Base-by-base conservation (phyloP, 345 rosid species). In the Kandelia obovata region DNA sequence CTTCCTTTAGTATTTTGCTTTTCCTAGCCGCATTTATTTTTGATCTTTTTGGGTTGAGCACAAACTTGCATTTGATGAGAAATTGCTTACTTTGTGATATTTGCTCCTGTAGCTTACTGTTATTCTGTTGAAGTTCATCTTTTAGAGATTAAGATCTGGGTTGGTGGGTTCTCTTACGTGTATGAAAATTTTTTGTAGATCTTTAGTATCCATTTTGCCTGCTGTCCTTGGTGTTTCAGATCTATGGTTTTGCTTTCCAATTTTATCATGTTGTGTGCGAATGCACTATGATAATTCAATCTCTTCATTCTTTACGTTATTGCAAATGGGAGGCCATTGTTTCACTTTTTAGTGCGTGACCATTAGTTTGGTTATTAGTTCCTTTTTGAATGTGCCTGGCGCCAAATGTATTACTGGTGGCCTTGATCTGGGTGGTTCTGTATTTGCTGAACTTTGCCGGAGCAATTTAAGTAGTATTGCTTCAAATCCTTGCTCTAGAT, bases 161-260 rank as follows among this genome's bases (percentile, higher is more conserved):
- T 19, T 43, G 11, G 47, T 78, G 81, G 75, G 79, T 23, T 75
- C 60, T 66, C 46, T 53, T 64, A 49, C 30, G 7, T 65, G 55
- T 67, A 26, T 67, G 52, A 47, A 47, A 53, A 43, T 49, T 72
- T 73, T 56, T 55, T 56, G 73, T 77, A 76, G 78, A 84, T 82
- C 83, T 70, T 77, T 66, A 53, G 52, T 68, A 58, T 56, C 65
- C 66, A 34, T 31, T 56, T 64, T 4, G 56, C 31, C 73, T 60
- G 60, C n/a, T 76, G 61, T 53, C 34, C 21, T 75, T 25, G 26
- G 34, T 57, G 67, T 31, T 59, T 58, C 80, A 76, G 86, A 87
- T 87, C 86, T 81, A 68, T 26, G 76, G 60, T 61, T 64, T 65
- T 9, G 27, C 32, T 2, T 27, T 65, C 30, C 47, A 39, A 11